Evolutionary conservation across 768 basidiomycete genomes (phyloP), one percentile per base, ranked within the genome.

Genomic region (Cytidiella melzeri): DNA sequence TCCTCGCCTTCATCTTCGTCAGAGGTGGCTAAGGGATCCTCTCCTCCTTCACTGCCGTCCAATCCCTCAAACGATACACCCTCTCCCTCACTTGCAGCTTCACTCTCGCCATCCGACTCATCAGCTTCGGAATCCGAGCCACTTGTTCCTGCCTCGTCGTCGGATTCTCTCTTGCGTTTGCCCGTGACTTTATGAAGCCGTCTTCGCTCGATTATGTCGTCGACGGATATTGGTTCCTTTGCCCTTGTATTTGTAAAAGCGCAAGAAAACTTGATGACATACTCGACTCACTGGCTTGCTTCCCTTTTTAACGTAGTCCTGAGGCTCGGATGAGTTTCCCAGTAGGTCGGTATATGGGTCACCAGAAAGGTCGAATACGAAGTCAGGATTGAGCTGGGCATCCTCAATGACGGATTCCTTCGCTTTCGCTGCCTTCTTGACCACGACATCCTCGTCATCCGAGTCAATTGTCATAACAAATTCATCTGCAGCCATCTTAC

Each of bases 391-490:
- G 34, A 97, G 73, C 48, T 73, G 76, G 30, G 71, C 73, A 27
- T 80, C 82, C 30, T 84, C 84, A 41, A 65, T 67, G 24, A 69
- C 39, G 15, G 30, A 15, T 34, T 59, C 50, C 42, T 57, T 59
- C 27, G 53, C 21, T 27, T 54, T 54, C n/a, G 27, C 13, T 21
- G 42, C 9, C 47, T 54, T 50, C 12, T 54, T 58, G 19, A 61
- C 53, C 30, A 34, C 9, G n/a, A 50, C 55, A 26, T 79, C 80
- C 63, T 89, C 88, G 19, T 69, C 68, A 57, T 91, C 90, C 23
- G 90, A 92, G 59, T 90, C 88, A 40, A 92, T 75, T 1, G 91
- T 92, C 78, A 87, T 79, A 44, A 91, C 73, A 68, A 87, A 89
- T 66, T 90, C 87, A 47, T 72, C 69, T 66, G 71, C 74, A 42